Conservation (phyloP, 371 early-diverging fungal species). For the Rhizopus microsporus region DNA sequence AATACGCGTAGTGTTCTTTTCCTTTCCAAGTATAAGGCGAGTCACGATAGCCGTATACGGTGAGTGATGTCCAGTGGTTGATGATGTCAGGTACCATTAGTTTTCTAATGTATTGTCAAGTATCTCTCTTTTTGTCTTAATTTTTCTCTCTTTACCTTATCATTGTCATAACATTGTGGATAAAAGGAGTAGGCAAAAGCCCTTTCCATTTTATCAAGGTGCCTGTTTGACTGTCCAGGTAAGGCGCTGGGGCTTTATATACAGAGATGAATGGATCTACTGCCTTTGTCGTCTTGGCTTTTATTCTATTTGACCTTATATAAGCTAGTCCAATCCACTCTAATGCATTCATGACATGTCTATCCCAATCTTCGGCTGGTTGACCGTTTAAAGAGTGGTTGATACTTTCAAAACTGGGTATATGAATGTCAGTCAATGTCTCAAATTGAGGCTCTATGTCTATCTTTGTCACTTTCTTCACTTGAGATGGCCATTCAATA, state of each 20-base stretch:
- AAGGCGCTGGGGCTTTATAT: slow-evolving; percentile 45
- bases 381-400: slow-evolving; percentile 17
- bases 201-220: slow-evolving; percentile 38
- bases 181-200: slow-evolving; percentile 32
- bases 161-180: slow-evolving; percentile 31
- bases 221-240: slow-evolving; percentile 19
- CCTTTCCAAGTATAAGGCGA: slow-evolving; percentile 65
- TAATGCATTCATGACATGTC: slow-evolving; percentile 41
- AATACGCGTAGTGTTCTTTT: slow-evolving; percentile 55
- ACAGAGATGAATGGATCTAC: slow-evolving; percentile 54
- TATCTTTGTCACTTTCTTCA: slow-evolving; percentile 14
- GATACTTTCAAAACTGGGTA: slow-evolving; percentile 34
- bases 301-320: slow-evolving; percentile 52
- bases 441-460: slow-evolving; percentile 25
- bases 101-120: slow-evolving; percentile 23
- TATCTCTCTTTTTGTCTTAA: not conserved
- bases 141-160: slow-evolving; percentile 29
- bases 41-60: slow-evolving; percentile 69
- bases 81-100: slow-evolving; percentile 19
- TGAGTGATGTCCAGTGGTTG: slow-evolving; percentile 57
- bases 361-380: slow-evolving; percentile 35
- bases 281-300: not conserved
- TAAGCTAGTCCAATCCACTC: slow-evolving; percentile 69
- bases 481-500: slow-evolving; percentile 31
- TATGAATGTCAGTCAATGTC: slow-evolving; percentile 25